Percentiles rank a stretch among this genome's conserved stretches.
phyloP scores from a whole-genome alignment of 2,329 filamentous ascomycete species.

The Fusarium drepaniforme region DNA sequence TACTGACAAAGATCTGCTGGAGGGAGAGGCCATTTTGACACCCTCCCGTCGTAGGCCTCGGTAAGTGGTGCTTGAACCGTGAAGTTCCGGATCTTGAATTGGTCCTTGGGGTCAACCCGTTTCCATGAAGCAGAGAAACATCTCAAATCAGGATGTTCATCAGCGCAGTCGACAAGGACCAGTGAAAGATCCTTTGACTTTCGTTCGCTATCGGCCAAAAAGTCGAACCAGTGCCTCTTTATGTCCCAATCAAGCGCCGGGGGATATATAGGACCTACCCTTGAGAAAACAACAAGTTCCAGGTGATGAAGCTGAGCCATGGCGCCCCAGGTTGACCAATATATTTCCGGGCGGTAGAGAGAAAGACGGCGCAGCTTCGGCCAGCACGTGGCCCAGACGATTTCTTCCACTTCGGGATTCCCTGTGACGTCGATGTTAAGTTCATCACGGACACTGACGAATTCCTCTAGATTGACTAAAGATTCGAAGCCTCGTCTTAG shows the following conservation, averaged over 20 bases:
- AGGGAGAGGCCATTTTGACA: not conserved
- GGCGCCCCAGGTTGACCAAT: not conserved
- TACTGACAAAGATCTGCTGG: not conserved
- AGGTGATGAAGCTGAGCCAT: slow-evolving; percentile 15
- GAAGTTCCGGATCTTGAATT: not conserved
- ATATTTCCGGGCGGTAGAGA: slow-evolving; percentile 15
- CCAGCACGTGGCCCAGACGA: slow-evolving; percentile 34
- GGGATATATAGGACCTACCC: not conserved
- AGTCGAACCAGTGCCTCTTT: slow-evolving; percentile 15
- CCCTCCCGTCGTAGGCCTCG: not conserved
- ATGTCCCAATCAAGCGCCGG: not conserved
- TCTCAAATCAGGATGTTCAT: not conserved
- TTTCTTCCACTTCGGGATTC: not conserved
- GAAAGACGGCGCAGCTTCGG: slow-evolving; percentile 35
- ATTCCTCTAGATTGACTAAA: slow-evolving; percentile 38
- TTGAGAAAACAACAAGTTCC: slow-evolving; percentile 15
- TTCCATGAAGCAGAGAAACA: not conserved
- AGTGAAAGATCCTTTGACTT: not conserved
- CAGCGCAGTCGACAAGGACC: not conserved
- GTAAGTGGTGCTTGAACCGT: not conserved
- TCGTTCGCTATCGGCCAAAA: not conserved
- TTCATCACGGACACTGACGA: slow-evolving; percentile 39
- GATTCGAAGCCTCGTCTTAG: slow-evolving; percentile 34
- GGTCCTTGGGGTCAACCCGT: slow-evolving; percentile 8
- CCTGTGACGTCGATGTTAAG: slow-evolving; percentile 13